Base-by-base conservation (phyloP, 2,329 filamentous ascomycete species). In the Erysiphe pulchra region DNA sequence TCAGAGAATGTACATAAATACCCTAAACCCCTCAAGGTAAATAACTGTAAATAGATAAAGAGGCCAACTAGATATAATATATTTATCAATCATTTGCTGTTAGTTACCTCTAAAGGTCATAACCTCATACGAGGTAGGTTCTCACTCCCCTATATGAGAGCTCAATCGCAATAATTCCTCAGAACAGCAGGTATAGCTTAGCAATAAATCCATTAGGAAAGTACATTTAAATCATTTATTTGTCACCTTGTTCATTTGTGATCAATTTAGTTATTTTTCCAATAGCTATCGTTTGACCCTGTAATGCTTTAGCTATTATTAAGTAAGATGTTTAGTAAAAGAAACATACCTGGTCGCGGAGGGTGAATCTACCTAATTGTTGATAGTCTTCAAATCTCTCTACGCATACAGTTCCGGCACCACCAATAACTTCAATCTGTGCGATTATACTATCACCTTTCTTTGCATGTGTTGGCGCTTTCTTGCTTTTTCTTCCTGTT, bases 221-320 rank as follows among this genome's bases (percentile, higher is more conserved):
- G 4, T 9, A 28, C 8, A 28, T 28, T 28, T 28, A 28, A 28
- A 28, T 28, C 24, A 28, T 28, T 28, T 28, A 28, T 28, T 28
- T 28, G 8, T 28, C 24, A 28, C 8, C 8, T 28, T 28, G 24
- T 28, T 53, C 50, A 4, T 68, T 63, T 4, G 63, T 66, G 54
- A 81, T 74, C 49, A 98, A 72, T 71, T 86, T 94, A 49, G 84
- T 94, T 61, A 98, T 92, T 73, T 98, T 98, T 58, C 90, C 90
- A 65, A 98, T 98, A 47, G 90, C 90, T 66, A 98, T 94, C 0
- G 90, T 98, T 80, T 95, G 87, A 56, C 90, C 90, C 77, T 95
- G 58, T 46, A 59, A 45, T 51, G 39, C 34, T 45, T 45, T 49
- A 57, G 48, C 43, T 47, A 41, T 12, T 18, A 12, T 38, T 18